phyloP scores from a whole-genome alignment of 192 early-diverging fungal species.

The Diversispora eburnea region DNA sequence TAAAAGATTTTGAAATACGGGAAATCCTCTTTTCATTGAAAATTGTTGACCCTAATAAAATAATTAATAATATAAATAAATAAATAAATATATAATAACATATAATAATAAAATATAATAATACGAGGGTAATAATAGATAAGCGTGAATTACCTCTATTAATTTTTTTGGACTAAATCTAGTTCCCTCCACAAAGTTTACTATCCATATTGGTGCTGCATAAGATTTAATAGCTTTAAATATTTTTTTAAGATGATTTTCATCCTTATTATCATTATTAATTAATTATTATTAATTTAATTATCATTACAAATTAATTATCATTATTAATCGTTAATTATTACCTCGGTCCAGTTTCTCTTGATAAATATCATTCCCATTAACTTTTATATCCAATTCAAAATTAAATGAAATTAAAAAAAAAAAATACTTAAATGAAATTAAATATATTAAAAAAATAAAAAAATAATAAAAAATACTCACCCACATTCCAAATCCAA shows the following conservation, averaged over 20 bases:
- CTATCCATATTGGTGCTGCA: slow-evolving; percentile 52
- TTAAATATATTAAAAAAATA: neutral
- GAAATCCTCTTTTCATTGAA: slow-evolving; percentile 41
- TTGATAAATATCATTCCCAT: slow-evolving; percentile 57
- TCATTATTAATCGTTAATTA: neutral
- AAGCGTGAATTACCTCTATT: slow-evolving; percentile 28
- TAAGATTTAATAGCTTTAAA: slow-evolving; percentile 47
- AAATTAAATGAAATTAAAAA: slow-evolving; percentile 18
- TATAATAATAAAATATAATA: too few relatives aligned
- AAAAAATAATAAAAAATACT: neutral
- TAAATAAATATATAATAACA: slow-evolving; percentile 41
- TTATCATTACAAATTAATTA: neutral
- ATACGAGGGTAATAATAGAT: neutral
- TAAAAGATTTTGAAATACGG: slow-evolving; percentile 47
- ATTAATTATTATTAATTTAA: neutral
- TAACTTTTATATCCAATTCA: slow-evolving; percentile 30
- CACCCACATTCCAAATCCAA: slow-evolving; percentile 62
- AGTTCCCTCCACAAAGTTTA: slow-evolving; percentile 56
- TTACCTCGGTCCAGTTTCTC: slow-evolving; percentile 48
- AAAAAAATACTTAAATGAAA: neutral
- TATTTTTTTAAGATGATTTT: slow-evolving; percentile 48
- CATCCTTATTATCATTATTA: slow-evolving; percentile 31
- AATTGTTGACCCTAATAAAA: slow-evolving; percentile 44
- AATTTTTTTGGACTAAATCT: slow-evolving; percentile 49
- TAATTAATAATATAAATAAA: neutral